Percentiles rank a stretch among this genome's conserved stretches.
These are phyloP conservation scores for Yamadazyma endophytica DNA, from an alignment of 805 yeast genomes.

Conservation along the genomic window DNA sequence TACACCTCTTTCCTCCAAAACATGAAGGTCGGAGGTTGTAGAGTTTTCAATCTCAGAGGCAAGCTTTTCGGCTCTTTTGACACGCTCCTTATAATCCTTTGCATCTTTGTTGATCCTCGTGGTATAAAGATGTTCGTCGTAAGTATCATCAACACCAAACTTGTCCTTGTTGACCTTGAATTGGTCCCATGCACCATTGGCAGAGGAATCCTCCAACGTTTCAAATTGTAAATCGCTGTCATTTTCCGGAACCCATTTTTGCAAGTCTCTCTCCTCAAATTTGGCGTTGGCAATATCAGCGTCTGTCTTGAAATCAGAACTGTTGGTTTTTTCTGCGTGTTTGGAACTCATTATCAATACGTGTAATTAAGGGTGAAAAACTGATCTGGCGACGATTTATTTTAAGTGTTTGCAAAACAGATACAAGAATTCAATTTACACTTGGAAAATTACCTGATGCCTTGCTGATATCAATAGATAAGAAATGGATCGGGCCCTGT, in stretches of 20 bases:
- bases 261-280: constrained; percentile 65
- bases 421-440: no score
- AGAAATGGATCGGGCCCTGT: no score
- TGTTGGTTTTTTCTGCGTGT: constrained; percentile 2
- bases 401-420: no score
- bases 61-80: constrained; percentile 67
- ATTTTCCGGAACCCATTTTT: constrained; percentile 78
- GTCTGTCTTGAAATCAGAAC: constrained; percentile 67
- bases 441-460: no score
- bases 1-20: constrained; percentile 88
- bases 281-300: constrained; percentile 64
- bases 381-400: no score
- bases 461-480: no score
- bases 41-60: constrained; percentile 82
- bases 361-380: no score
- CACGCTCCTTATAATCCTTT: constrained; percentile 66
- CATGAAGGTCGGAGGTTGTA: constrained; percentile 65
- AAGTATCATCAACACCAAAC: constrained; percentile 83
- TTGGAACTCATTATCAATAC: no score
- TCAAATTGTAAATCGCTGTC: constrained; percentile 14
- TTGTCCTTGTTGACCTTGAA: constrained; percentile 85
- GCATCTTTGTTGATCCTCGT: constrained; percentile 66
- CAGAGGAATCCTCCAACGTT: constrained; percentile 26
- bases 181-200: constrained; percentile 73
- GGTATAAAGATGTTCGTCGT: constrained; percentile 84